Conservation (phyloP, 345 rosid genomes). For the Firmiana major region DNA sequence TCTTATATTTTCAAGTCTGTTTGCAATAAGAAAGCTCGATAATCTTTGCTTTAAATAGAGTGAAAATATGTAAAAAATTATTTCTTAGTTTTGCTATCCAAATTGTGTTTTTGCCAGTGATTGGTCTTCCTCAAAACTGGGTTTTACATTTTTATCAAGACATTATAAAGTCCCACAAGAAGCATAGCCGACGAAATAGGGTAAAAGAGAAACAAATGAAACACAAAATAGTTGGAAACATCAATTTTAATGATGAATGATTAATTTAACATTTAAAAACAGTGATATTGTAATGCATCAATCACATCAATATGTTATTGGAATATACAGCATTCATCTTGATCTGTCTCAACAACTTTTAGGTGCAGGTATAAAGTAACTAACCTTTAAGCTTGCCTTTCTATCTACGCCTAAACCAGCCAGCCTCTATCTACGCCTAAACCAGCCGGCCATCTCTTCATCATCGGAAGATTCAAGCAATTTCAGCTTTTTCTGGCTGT, state of each 20-base stretch:
- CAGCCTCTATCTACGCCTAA: no score
- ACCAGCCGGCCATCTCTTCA: slow-evolving; percentile 77
- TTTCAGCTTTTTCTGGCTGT: slow-evolving; percentile 27
- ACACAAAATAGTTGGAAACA: not conserved
- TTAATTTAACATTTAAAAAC: no score
- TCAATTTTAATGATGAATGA: no score
- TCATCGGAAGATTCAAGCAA: slow-evolving; percentile 38
- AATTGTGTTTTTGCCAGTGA: not conserved
- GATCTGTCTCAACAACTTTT: not conserved
- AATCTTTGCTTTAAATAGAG: not conserved
- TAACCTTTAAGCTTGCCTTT: not conserved
- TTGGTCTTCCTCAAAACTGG: not conserved
- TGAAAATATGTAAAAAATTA: no score
- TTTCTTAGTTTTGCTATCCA: not conserved
- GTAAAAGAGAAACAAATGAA: not conserved
- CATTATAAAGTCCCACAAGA: not conserved
- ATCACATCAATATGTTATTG: not conserved
- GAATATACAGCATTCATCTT: not conserved
- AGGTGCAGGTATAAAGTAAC: not conserved
- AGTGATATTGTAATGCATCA: not conserved
- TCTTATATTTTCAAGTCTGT: not conserved
- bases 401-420: slow-evolving; percentile 50
- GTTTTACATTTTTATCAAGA: not conserved
- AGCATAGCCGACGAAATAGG: not conserved
- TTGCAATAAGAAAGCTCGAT: not conserved